phyloP scores from a whole-genome alignment of 768 basidiomycete genomes.

The Tulasnella sp. region DNA sequence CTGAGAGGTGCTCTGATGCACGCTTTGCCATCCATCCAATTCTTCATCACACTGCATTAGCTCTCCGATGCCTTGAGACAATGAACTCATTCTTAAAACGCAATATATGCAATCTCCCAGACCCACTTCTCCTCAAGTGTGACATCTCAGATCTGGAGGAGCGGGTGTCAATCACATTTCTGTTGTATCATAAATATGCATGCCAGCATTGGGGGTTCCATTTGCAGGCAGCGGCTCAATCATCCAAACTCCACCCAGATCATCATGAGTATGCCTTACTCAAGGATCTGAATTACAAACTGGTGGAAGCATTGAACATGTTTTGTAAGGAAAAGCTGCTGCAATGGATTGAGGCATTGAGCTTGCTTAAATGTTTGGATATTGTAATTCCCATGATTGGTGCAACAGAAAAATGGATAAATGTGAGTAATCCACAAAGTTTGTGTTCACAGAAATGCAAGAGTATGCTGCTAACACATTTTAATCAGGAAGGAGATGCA shows the following conservation, averaged over 20 bases:
- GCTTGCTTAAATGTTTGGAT: neutral
- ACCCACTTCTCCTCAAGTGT: neutral
- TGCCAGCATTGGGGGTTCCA: slow-evolving; percentile 1
- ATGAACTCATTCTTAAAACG: neutral
- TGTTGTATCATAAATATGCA: neutral
- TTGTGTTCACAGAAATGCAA: no score
- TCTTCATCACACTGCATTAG: neutral
- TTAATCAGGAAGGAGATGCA: neutral
- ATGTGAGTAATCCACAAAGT: no score
- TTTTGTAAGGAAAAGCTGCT: slow-evolving; percentile 3
- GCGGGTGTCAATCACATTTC: neutral
- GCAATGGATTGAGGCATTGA: neutral
- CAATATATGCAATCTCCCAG: neutral
- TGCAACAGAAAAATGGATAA: neutral
- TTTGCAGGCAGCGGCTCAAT: neutral
- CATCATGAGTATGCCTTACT: no score
- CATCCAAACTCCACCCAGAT: neutral
- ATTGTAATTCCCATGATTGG: neutral
- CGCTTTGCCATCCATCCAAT: neutral
- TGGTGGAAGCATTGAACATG: no score
- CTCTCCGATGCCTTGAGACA: neutral
- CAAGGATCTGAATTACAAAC: no score
- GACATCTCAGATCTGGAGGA: neutral
- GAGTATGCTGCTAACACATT: no score
- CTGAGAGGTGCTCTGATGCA: neutral